phyloP scores from a whole-genome alignment of 1,284 basidiomycete species.

The Irpex sp. region DNA sequence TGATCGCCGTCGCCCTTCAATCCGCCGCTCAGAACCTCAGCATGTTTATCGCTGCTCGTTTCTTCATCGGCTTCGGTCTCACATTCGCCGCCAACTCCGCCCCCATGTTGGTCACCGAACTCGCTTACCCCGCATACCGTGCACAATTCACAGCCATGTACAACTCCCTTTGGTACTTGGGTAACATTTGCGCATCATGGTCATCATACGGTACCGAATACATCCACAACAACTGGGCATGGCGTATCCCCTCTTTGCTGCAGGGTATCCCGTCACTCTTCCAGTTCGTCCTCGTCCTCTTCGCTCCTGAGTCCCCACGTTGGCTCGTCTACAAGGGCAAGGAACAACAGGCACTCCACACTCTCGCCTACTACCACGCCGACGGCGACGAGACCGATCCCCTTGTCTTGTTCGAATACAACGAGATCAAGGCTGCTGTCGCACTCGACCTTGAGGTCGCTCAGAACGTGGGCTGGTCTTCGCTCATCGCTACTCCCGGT shows the following conservation, averaged over 20 bases:
- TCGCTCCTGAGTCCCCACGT: slow-evolving; percentile 71
- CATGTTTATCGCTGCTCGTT: slow-evolving; percentile 82
- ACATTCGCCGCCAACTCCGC: slow-evolving; percentile 71
- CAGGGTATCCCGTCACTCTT: slow-evolving; percentile 62
- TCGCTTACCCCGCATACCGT: slow-evolving; percentile 76
- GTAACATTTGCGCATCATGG: slow-evolving; percentile 75
- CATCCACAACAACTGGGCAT: slow-evolving; percentile 63
- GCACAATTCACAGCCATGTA: slow-evolving; percentile 69
- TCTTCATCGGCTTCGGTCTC: slow-evolving; percentile 78
- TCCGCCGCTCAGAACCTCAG: slow-evolving; percentile 67
- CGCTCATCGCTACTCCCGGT: slow-evolving; percentile 53
- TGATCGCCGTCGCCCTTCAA: slow-evolving; percentile 63
- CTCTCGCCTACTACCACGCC: slow-evolving; percentile 73
- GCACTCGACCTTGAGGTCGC: slow-evolving; percentile 54
- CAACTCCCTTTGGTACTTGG: slow-evolving; percentile 81
- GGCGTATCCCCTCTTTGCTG: slow-evolving; percentile 70
- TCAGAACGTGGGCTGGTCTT: slow-evolving; percentile 56
- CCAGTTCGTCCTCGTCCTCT: slow-evolving; percentile 57
- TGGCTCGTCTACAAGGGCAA: slow-evolving; percentile 66
- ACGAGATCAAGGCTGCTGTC: slow-evolving; percentile 76
- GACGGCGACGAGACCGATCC: slow-evolving; percentile 69
- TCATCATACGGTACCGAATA: slow-evolving; percentile 71
- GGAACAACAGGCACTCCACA: slow-evolving; percentile 55
- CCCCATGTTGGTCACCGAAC: slow-evolving; percentile 73
- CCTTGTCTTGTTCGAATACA: slow-evolving; percentile 68